A percentile compares a stretch with the other conserved stretches of the same genome.
phyloP scores from a whole-genome alignment of 805 yeast species.

The Diddensiella transvaalensis region DNA sequence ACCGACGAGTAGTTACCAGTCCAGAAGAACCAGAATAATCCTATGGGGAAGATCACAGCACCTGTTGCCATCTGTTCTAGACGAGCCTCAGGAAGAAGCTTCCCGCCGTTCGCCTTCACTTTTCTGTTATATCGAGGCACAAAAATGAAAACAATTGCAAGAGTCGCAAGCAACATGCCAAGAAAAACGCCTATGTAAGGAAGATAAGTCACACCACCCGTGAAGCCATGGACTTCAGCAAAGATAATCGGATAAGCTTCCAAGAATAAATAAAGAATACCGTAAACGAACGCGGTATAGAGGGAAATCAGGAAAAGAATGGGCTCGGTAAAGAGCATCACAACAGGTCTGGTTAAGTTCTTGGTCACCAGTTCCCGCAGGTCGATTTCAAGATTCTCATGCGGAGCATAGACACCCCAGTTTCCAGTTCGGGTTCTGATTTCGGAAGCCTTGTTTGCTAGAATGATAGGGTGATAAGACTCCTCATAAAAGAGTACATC shows the following conservation, averaged over 20 bases:
- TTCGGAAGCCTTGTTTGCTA: constrained; percentile 58
- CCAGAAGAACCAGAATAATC: constrained; percentile 87
- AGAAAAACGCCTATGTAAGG: constrained; percentile 77
- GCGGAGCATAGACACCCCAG: constrained; percentile 78
- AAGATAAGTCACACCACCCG: constrained; percentile 59
- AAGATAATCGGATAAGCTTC: constrained; percentile 75
- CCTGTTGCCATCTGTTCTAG: constrained; percentile 74
- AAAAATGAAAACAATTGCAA: constrained; percentile 44
- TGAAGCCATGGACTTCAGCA: constrained; percentile 54
- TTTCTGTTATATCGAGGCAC: constrained; percentile 52
- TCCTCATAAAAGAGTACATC: constrained; percentile 50
- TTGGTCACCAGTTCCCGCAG: constrained; percentile 56
- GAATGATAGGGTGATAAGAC: constrained; percentile 64
- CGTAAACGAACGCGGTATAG: constrained; percentile 75
- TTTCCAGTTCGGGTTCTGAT: constrained; percentile 67
- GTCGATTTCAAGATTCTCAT: constrained; percentile 55
- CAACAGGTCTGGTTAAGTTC: constrained; percentile 61
- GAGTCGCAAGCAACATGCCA: constrained; percentile 62
- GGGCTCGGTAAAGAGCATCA: constrained; percentile 66
- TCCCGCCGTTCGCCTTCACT: constrained; percentile 46
- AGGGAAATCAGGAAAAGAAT: constrained; percentile 60
- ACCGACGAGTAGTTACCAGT: constrained; percentile 69
- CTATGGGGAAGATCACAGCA: constrained; percentile 66
- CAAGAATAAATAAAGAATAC: constrained; percentile 66
- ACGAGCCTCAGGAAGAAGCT: constrained; percentile 76